phyloP scores from a whole-genome alignment of 306 rosid genomes.

The Gastrolobium villosum region DNA sequence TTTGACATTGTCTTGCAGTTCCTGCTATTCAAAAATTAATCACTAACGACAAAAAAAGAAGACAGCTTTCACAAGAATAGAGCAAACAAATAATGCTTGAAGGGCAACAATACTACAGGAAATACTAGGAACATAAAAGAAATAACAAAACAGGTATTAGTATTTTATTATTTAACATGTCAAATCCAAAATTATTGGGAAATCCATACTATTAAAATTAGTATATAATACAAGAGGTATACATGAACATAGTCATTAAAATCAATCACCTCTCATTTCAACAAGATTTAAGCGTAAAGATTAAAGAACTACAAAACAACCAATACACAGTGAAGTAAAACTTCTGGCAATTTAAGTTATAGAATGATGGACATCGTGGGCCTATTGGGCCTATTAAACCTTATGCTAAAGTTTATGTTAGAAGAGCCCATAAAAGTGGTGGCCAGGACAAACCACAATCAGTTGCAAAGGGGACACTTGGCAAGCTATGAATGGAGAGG shows the following conservation, averaged over 20 bases:
- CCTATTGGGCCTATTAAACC: no score
- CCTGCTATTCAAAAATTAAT: conserved; percentile 46
- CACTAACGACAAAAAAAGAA: neutral
- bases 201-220: neutral
- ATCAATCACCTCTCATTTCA: conserved; percentile 22
- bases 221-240: neutral
- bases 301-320: conserved; percentile 12
- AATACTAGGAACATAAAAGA: neutral
- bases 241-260: neutral
- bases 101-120: no score
- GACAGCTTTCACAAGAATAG: neutral
- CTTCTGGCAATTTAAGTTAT: neutral
- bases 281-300: neutral
- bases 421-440: no score
- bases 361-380: no score
- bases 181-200: conserved; percentile 9
- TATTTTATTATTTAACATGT: neutral
- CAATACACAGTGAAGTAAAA: conserved; percentile 11
- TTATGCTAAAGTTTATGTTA: no score
- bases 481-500: no score
- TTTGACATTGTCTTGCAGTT: conserved; percentile 63
- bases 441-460: no score
- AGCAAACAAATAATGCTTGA: no score
- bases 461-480: no score
- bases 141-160: conserved; percentile 4